Evolutionary conservation across 495 filamentous ascomycete species (phyloP).

Genomic region (Penicillium maclennaniae): DNA sequence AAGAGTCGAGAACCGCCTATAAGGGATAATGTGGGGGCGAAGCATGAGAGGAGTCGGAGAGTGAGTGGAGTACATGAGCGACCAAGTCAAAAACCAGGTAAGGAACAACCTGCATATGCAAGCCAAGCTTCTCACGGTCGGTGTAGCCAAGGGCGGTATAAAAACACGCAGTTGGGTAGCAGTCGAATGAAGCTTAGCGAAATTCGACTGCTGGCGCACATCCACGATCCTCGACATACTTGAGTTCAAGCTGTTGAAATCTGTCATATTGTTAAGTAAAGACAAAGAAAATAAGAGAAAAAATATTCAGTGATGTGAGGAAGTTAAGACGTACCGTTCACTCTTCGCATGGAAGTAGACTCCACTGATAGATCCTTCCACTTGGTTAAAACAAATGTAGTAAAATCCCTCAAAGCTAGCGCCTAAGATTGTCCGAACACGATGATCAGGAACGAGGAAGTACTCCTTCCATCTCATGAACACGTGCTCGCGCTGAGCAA

Average conservation of each 20-base stretch:
- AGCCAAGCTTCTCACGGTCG: background rate
- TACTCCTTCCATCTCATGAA: slow-evolving; percentile 99
- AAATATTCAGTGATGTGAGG: background rate
- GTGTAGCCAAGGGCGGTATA: background rate
- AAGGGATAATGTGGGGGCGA: background rate
- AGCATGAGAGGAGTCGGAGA: background rate
- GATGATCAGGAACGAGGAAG: slow-evolving; percentile 94
- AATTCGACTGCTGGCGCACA: slow-evolving; percentile 91
- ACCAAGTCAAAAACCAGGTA: background rate
- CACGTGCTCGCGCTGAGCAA: slow-evolving; percentile 76
- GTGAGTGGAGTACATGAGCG: background rate
- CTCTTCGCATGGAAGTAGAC: slow-evolving; percentile 98
- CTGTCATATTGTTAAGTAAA: slow-evolving; percentile 38
- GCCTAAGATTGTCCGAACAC: slow-evolving; percentile 81
- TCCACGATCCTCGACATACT: slow-evolving; percentile 78
- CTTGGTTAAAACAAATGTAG: slow-evolving; percentile 98
- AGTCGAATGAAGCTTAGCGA: slow-evolving; percentile 53
- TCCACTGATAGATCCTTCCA: slow-evolving; percentile 75
- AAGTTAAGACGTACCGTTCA: slow-evolving; percentile 67
- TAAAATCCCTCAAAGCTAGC: slow-evolving; percentile 99
- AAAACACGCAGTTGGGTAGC: background rate
- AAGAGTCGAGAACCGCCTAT: background rate
- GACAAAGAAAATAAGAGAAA: background rate
- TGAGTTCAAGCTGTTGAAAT: slow-evolving; percentile 89
- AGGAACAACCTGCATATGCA: background rate